Evolutionary conservation across 768 basidiomycete genomes (phyloP).

Genomic region (Hydnomerulius pinastri): DNA sequence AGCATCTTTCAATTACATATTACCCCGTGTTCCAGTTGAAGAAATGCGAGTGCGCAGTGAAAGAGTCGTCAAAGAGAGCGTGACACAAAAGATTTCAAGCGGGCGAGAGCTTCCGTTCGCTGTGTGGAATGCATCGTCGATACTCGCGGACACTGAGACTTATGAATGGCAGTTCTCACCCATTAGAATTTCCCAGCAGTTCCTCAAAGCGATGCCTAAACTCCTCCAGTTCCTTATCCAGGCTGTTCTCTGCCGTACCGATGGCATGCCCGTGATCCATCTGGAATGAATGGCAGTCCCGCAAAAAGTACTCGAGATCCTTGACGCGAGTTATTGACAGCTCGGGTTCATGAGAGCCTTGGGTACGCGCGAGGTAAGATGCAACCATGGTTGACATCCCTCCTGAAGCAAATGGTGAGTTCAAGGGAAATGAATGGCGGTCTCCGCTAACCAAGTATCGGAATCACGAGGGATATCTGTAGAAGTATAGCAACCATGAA

Average conservation of each 20-base stretch:
- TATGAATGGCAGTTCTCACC: neutral
- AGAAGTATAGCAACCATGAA: neutral
- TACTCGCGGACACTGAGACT: too few species aligned
- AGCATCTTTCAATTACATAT: too few species aligned
- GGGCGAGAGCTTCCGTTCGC: neutral
- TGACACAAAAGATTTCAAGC: neutral
- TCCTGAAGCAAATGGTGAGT: constrained; percentile 12
- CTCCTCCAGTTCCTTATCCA: constrained; percentile 21
- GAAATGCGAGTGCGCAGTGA: too few species aligned
- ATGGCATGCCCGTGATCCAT: constrained; percentile 32
- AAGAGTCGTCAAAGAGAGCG: neutral
- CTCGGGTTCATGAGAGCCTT: constrained; percentile 41
- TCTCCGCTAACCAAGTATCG: constrained; percentile 25
- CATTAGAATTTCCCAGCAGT: constrained; percentile 30
- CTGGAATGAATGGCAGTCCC: constrained; percentile 33
- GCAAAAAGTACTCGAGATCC: constrained; percentile 38
- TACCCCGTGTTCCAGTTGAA: too few species aligned
- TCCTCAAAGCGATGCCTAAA: constrained; percentile 35
- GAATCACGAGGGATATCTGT: constrained; percentile 31
- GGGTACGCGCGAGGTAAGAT: constrained; percentile 41
- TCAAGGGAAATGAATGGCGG: neutral
- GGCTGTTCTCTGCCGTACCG: constrained; percentile 10
- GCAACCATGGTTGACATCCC: constrained; percentile 40
- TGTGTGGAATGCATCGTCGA: neutral
- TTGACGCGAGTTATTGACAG: constrained; percentile 23